Conservation (phyloP, 2,329 filamentous ascomycete genomes). For the Colletotrichum chrysophilum region DNA sequence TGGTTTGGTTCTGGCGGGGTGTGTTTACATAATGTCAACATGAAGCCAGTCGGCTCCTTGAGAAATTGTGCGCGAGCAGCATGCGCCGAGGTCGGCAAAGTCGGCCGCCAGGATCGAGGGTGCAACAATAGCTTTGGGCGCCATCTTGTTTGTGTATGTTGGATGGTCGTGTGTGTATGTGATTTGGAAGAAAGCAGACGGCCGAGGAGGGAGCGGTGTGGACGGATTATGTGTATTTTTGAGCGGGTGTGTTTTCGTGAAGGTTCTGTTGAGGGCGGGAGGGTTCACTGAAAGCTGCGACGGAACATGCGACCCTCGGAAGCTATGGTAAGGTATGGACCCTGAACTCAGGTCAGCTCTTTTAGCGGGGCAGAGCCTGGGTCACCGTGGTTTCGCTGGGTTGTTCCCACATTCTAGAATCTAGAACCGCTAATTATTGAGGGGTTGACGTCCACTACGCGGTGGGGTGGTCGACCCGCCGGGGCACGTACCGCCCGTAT, state of each 20-base stretch:
- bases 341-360: slow-evolving; percentile 20
- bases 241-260: slow-evolving; percentile 1
- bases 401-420: slow-evolving; percentile 16
- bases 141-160: slow-evolving; percentile 58
- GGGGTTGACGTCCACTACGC: slow-evolving; percentile 2
- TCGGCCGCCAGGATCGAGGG: slow-evolving; percentile 98
- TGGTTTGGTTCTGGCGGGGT: neutral
- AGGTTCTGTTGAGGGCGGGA: slow-evolving; percentile 11
- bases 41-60: slow-evolving; percentile 93
- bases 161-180: neutral
- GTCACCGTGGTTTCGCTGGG: neutral
- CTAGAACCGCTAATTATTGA: slow-evolving; percentile 20
- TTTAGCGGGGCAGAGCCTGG: neutral
- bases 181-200: neutral
- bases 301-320: slow-evolving; percentile 19
- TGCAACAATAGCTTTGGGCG: slow-evolving; percentile 91
- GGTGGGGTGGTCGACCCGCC: slow-evolving; percentile 6
- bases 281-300: slow-evolving; percentile 1
- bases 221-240: neutral
- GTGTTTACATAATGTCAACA: slow-evolving; percentile 82
- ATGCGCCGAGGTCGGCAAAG: slow-evolving; percentile 86
- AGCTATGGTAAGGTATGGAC: slow-evolving; percentile 23
- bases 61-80: slow-evolving; percentile 84
- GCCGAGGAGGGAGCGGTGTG: neutral
- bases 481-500: slow-evolving; percentile 11